Evolutionary conservation across 148 eudicot species (phyloP), one percentile per base, ranked within the genome.

Genomic region (Arbutus unedo): DNA sequence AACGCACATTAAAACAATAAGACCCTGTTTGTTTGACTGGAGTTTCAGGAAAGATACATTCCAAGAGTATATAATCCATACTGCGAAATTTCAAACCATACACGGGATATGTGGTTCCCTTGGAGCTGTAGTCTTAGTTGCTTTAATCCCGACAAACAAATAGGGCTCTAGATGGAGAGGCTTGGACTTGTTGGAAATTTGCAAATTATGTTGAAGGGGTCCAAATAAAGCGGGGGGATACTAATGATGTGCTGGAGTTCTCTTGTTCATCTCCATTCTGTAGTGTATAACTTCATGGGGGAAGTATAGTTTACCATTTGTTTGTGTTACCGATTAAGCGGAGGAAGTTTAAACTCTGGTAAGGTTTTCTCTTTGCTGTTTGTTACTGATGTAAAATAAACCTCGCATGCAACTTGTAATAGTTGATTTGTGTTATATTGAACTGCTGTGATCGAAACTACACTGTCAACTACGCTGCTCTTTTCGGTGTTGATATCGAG

Each of bases 351-450:
- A 19, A 67, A 18, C 55, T 43, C 13, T 25, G 41, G 45, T 19
- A 3, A 80, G 56, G 41, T 49, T 15, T 62, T 59, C 13, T 62
- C 56, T 23, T 23, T 14, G 23, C 21, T 62, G n/a, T 25, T 50
- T 80, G 49, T 18, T 11, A 79, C 13, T 80, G 82, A 50, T 50
- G 62, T 38, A 80, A 67, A 62, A 19, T 8, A 19, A 38, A 10
- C 25, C 43, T 25, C 44, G 5, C 3, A 19, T 50, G n/a, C 48
- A 50, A 16, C 15, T 50, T 80, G 38, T 31, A 31, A 31, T 31
- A n/a, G 25, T n/a, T 19, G 66, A 25, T 19, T 23, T n/a, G 66
- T 60, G 66, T 51, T 2, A 2, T 51, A n/a, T 60, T n/a, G 66
- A 60, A 59, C 23, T 31, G 38, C 0, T 31, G 38, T 31, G 38